Percentiles rank a stretch among this genome's conserved stretches.
Conservation (phyloP, 1,284 basidiomycete genomes). For the Moesziomyces sp. region DNA sequence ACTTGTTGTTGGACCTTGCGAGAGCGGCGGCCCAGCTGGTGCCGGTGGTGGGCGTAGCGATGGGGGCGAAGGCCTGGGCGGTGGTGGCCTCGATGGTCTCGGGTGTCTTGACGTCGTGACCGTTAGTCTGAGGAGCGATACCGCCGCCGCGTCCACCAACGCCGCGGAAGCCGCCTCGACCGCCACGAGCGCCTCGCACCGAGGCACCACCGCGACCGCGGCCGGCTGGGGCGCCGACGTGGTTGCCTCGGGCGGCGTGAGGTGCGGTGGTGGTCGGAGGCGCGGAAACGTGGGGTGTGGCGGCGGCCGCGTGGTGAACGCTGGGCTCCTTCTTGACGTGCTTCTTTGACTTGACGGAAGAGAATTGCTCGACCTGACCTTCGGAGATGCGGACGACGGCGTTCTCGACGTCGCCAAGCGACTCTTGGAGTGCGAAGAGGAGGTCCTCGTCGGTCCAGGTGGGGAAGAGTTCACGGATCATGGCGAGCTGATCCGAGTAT, state of each 20-base stretch:
- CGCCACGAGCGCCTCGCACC: constrained; percentile 56
- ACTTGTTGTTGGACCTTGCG: constrained; percentile 35
- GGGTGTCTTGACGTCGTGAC: constrained; percentile 46
- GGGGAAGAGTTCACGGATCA: constrained; percentile 82
- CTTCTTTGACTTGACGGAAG: constrained; percentile 85
- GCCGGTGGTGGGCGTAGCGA: constrained; percentile 45
- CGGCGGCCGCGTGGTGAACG: constrained; percentile 19
- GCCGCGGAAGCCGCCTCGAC: constrained; percentile 56
- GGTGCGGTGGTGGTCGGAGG: constrained; percentile 22
- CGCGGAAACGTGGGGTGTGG: constrained; percentile 16
- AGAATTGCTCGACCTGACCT: constrained; percentile 84
- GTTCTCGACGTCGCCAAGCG: constrained; percentile 78
- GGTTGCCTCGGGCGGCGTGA: constrained; percentile 39
- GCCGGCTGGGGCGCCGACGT: constrained; percentile 39
- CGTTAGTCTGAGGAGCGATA: constrained; percentile 54
- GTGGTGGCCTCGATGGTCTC: constrained; percentile 42
- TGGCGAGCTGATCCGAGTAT: constrained; percentile 69
- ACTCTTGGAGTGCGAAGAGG: constrained; percentile 78
- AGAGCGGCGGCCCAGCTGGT: constrained; percentile 60
- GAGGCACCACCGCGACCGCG: constrained; percentile 53
- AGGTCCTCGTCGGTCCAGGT: constrained; percentile 83
- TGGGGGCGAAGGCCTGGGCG: constrained; percentile 42
- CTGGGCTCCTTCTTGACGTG: constrained; percentile 60
- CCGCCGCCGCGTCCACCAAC: constrained; percentile 54
- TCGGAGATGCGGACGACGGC: constrained; percentile 82